Percentiles rank a stretch among this genome's conserved stretches.
These are phyloP conservation scores for Viola pubescens DNA, from an alignment of 441 rosid species.

Conservation along the genomic window DNA sequence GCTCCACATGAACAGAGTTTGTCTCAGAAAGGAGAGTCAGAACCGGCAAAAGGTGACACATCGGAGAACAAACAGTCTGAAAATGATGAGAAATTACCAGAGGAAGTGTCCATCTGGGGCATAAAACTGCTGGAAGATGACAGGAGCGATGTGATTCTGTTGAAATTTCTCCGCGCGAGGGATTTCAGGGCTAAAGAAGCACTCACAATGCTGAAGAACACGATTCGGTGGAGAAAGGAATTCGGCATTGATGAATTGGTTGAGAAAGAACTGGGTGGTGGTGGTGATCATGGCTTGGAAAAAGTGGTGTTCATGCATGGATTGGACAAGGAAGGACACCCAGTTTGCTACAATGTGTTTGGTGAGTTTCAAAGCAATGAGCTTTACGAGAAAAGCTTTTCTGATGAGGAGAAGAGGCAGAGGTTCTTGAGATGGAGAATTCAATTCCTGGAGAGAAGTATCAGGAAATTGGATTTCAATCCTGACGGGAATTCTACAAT, in stretches of 20 bases:
- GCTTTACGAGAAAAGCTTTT: constrained; percentile 55
- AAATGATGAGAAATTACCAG: constrained; percentile 14
- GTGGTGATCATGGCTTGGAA: constrained; percentile 34
- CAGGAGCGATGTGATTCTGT: constrained; percentile 60
- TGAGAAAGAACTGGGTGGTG: constrained; percentile 53
- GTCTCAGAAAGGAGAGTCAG: constrained; percentile 6
- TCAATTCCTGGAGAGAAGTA: constrained; percentile 78
- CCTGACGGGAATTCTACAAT: constrained; percentile 58
- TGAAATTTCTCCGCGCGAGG: constrained; percentile 74
- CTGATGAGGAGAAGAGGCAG: constrained; percentile 63
- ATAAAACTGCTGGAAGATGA: constrained; percentile 69
- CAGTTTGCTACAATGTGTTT: constrained; percentile 83
- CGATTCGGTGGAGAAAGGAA: constrained; percentile 73
- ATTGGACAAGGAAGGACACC: constrained; percentile 61
- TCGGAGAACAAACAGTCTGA: constrained; percentile 17
- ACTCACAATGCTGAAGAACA: constrained; percentile 60
- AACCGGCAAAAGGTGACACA: constrained; percentile 4
- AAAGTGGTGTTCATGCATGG: constrained; percentile 87
- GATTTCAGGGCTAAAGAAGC: constrained; percentile 75
- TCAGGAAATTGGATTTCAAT: constrained; percentile 61
- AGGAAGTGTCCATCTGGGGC: constrained; percentile 54
- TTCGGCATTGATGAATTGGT: constrained; percentile 65
- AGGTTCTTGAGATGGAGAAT: constrained; percentile 76
- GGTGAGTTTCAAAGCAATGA: constrained; percentile 79
- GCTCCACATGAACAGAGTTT: constrained; percentile 28